phyloP scores from a whole-genome alignment of 495 filamentous ascomycete genomes.

The Chlorociboria aeruginascens region DNA sequence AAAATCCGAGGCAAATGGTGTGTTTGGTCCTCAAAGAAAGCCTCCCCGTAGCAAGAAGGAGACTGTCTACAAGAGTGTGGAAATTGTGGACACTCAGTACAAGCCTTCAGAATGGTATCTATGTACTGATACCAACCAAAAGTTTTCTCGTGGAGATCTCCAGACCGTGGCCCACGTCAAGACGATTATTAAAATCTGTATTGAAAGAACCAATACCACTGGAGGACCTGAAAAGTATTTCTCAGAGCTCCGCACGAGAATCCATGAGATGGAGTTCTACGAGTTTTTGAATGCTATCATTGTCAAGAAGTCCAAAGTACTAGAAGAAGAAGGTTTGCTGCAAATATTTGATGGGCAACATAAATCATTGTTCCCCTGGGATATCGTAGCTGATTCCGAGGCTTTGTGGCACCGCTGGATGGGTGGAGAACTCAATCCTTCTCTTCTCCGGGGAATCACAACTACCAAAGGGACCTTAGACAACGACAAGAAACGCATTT shows the following conservation, averaged over 20 bases:
- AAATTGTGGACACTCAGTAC: neutral
- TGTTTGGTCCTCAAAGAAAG: neutral
- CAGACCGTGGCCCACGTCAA: neutral
- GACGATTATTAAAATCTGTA: conserved; percentile 2
- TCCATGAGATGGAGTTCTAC: conserved; percentile 25
- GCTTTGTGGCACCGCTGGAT: conserved; percentile 23
- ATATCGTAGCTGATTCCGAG: conserved; percentile 30
- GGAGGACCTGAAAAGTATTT: conserved; percentile 1
- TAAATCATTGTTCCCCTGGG: conserved; percentile 23
- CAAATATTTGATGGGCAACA: conserved; percentile 22
- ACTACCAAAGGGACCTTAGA: conserved; percentile 6
- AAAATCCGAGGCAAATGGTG: too few species aligned
- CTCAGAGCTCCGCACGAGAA: conserved; percentile 10
- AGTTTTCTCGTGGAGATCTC: neutral
- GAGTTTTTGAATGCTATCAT: conserved; percentile 16
- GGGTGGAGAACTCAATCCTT: conserved; percentile 25
- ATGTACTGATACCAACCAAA: neutral
- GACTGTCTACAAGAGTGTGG: neutral
- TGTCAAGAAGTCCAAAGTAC: conserved; percentile 24
- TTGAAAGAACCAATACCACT: neutral
- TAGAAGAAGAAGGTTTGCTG: conserved; percentile 26
- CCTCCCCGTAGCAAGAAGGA: neutral
- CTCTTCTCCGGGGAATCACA: conserved; percentile 37
- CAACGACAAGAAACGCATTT: conserved; percentile 10
- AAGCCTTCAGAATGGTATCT: conserved; percentile 1